Base-by-base conservation (phyloP, 495 filamentous ascomycete species). In the Penicillium simplicissimum region DNA sequence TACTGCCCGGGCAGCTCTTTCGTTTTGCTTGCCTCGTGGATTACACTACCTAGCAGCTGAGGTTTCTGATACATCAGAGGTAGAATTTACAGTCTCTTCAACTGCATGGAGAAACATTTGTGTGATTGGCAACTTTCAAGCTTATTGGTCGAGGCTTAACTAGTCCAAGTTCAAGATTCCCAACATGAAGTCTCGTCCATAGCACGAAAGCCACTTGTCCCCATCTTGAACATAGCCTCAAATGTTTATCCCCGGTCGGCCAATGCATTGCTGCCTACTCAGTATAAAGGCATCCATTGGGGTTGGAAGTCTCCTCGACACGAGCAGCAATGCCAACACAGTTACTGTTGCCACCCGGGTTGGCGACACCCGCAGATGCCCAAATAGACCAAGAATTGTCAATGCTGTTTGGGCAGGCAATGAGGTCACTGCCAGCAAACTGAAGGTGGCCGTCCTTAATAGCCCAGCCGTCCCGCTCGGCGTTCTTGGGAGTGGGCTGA, bases 201-300 rank as follows among this genome's bases (percentile, higher is more conserved):
- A 31, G 2, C 4, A 31, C 23, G 6, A 31, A 31, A 31, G 0
- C 28, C 28, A 7, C 3, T 31, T 7, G 6, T 31, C 6, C 4
- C 28, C 28, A 0, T 4, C 28, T 31, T 7, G 6, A 31, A 6
- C 28, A 31, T 7, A 31, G 6, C n/a, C 25, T 31, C 40, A 8
- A 42, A 19, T 42, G n/a, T 1, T 19, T 19, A 19, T 19, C n/a
- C 8, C 0, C 0, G 17, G 7, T 8, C 8, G 0, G 40, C n/a
- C 13, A 19, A 3, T 8, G 8, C 7, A 1, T 14, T 4, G 21
- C 43, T 14, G 9, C 19, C 11, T 68, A 68, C 57, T 85, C 3
- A 85, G 91, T 75, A 87, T 88, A 55, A 81, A 83, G 14, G 87
- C 90, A 53, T 84, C 82, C 57, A 52, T 66, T 70, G 34, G 77